phyloP scores from a whole-genome alignment of 768 basidiomycete species.

The Tulasnella sp. region DNA sequence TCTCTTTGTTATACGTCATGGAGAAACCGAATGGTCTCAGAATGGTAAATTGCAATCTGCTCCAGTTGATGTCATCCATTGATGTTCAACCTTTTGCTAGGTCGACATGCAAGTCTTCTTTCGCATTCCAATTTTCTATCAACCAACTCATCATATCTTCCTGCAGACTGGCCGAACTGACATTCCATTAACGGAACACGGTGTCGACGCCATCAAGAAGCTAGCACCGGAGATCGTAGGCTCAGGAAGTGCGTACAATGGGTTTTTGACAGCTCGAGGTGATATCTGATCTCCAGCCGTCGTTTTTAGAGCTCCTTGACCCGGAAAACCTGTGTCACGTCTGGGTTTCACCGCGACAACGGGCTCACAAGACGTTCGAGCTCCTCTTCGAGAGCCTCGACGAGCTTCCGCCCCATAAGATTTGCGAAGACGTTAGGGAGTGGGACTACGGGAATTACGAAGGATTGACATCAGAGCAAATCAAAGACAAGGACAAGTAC shows the following conservation, averaged over 20 bases:
- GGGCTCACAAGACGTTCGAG: conserved; percentile 79
- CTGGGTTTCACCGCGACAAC: conserved; percentile 75
- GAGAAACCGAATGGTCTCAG: conserved; percentile 90
- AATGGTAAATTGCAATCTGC: conserved; percentile 40
- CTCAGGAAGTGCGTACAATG: conserved; percentile 50
- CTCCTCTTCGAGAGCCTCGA: conserved; percentile 51
- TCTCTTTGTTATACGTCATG: conserved; percentile 71
- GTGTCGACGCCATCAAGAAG: conserved; percentile 56
- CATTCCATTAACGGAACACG: conserved; percentile 72
- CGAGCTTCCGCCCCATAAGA: conserved; percentile 37
- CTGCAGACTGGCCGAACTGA: conserved; percentile 74
- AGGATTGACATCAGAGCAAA: conserved; percentile 70
- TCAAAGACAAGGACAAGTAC: conserved; percentile 41
- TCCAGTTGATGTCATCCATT: neutral
- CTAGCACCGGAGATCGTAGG: conserved; percentile 62
- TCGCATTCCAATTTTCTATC: neutral
- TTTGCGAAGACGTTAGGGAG: conserved; percentile 61
- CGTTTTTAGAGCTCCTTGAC: conserved; percentile 60
- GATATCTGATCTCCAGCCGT: no score
- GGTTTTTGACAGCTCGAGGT: neutral
- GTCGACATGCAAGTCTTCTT: conserved; percentile 18
- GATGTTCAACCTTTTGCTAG: conserved; percentile 13
- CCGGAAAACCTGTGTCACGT: conserved; percentile 63
- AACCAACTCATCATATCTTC: neutral
- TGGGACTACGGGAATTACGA: conserved; percentile 86